Evolutionary conservation across 139 green algal genomes (phyloP).

Genomic region (Microglena sp.): DNA sequence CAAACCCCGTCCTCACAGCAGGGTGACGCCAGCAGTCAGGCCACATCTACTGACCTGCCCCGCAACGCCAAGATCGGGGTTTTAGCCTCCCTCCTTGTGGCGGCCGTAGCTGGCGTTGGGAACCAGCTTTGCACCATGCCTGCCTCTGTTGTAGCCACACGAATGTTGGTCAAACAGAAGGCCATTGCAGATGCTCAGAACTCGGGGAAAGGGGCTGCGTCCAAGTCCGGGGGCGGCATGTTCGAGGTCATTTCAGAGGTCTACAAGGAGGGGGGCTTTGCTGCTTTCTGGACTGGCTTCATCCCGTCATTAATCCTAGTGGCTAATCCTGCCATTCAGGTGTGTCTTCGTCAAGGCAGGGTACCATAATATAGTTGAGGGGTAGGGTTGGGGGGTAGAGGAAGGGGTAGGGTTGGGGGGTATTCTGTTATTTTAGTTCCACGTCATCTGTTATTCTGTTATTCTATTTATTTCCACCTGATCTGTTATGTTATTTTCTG

Average conservation of each 20-base stretch:
- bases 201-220: background rate
- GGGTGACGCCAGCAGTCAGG: background rate
- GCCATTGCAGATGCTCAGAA: too few species aligned
- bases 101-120: constrained; percentile 52
- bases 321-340: constrained; percentile 68
- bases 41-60: background rate
- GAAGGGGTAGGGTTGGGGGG: too few species aligned
- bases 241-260: constrained; percentile 12
- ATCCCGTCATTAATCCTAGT: constrained; percentile 81
- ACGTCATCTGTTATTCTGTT: too few species aligned
- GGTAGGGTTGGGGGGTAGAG: too few species aligned
- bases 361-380: too few species aligned
- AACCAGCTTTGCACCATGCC: constrained; percentile 86
- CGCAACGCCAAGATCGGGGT: constrained; percentile 37
- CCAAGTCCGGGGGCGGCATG: too few species aligned
- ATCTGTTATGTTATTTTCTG: too few species aligned
- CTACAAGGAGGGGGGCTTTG: constrained; percentile 23
- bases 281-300: constrained; percentile 55
- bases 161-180: constrained; percentile 57
- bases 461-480: too few species aligned
- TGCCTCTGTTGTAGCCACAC: constrained; percentile 77
- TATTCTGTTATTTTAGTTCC: too few species aligned
- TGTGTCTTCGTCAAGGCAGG: too few species aligned
- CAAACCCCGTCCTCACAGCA: too few species aligned
- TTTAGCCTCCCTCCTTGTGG: constrained; percentile 56